Evolutionary conservation across 176 grass and related monocot species (phyloP).

Genomic region (Triticum turgidum): DNA sequence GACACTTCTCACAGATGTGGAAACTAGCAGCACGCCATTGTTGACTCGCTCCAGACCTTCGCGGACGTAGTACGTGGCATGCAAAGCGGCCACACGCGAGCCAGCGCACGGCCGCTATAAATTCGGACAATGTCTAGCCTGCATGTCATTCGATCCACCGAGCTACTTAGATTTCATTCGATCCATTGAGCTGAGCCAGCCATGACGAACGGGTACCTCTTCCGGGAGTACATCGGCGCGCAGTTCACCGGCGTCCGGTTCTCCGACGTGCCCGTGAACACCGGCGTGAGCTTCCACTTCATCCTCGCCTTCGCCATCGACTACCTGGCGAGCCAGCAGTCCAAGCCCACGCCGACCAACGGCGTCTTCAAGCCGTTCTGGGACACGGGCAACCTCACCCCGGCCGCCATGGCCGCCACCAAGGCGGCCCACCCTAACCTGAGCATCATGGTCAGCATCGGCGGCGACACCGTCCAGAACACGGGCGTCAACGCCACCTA

Average conservation of each 20-base stretch:
- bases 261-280: slow-evolving; percentile 55
- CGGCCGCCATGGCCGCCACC: slow-evolving; percentile 7
- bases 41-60: neutral
- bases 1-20: neutral
- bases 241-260: slow-evolving; percentile 35
- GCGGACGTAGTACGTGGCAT: neutral
- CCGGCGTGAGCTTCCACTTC: slow-evolving; percentile 39
- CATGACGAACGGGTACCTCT: slow-evolving; percentile 61
- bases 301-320: slow-evolving; percentile 54
- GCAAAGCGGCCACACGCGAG: neutral
- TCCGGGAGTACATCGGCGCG: slow-evolving; percentile 70
- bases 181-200: neutral
- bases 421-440: slow-evolving; percentile 38
- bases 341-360: slow-evolving; percentile 28
- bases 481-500: neutral
- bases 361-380: slow-evolving; percentile 49
- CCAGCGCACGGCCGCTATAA: neutral
- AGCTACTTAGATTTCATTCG: neutral
- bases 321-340: slow-evolving; percentile 10
- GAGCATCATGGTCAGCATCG: slow-evolving; percentile 37
- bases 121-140: neutral
- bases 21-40: neutral
- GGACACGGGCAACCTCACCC: slow-evolving; percentile 31
- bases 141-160: neutral
- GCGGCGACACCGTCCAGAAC: slow-evolving; percentile 25